Percentiles rank a stretch among this genome's conserved stretches.
Conservation (phyloP, 768 basidiomycete species). For the Strobilomyces confusus region DNA sequence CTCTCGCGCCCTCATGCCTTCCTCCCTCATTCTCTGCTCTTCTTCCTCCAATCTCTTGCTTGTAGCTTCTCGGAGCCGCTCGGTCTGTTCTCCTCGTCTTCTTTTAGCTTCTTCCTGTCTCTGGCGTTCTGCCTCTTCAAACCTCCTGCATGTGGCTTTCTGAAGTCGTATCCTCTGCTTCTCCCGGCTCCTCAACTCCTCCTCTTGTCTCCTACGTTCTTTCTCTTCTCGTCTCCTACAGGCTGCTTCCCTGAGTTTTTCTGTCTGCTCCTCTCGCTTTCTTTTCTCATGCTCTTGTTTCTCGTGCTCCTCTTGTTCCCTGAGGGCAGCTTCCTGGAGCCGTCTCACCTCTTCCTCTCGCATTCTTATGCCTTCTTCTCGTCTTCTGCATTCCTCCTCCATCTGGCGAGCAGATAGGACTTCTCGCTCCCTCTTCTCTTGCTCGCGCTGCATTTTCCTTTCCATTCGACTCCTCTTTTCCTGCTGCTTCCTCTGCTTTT, state of each 20-base stretch:
- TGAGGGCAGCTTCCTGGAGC: neutral
- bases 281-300: neutral
- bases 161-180: neutral
- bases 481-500: neutral
- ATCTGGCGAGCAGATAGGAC: neutral
- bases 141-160: neutral
- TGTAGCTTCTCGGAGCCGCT: neutral
- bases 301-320: neutral
- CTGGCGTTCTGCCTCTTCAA: neutral
- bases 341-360: neutral
- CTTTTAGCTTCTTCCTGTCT: neutral
- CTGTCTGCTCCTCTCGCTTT: neutral
- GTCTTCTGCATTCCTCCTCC: neutral
- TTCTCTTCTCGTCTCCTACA: neutral
- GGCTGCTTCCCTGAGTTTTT: neutral
- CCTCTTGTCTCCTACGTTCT: neutral
- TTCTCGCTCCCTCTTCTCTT: neutral
- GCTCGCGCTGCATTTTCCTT: neutral
- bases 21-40: neutral
- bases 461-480: neutral
- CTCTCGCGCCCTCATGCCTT: neutral
- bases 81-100: neutral
- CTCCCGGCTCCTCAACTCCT: neutral
- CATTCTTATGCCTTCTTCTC: neutral
- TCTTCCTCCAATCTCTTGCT: neutral